Conservation (phyloP, 306 rosid species). For the Carpinus viminea region DNA sequence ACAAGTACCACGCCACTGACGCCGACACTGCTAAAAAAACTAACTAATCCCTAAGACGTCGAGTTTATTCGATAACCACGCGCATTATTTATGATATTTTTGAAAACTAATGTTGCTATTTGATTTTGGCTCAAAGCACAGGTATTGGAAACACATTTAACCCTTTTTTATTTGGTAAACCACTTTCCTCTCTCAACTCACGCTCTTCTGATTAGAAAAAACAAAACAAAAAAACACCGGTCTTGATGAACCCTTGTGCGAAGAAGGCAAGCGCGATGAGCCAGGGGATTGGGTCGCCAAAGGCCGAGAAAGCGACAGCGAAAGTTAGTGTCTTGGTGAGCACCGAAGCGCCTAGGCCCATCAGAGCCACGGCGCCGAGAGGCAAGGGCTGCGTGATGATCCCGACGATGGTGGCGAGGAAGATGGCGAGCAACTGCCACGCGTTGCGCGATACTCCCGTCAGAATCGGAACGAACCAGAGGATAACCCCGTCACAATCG, state of each 20-base stretch:
- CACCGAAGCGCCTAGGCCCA: conserved; percentile 86
- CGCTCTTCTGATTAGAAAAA: too few species aligned
- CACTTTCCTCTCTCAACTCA: too few species aligned
- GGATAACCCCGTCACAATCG: conserved; percentile 69
- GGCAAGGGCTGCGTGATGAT: conserved; percentile 93
- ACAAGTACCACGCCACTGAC: too few species aligned
- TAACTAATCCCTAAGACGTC: too few species aligned
- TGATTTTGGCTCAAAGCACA: too few species aligned
- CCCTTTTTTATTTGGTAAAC: too few species aligned
- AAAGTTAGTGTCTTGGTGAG: conserved; percentile 86
- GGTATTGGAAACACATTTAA: too few species aligned
- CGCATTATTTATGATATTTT: too few species aligned
- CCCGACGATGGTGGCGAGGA: conserved; percentile 89
- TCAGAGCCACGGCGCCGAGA: conserved; percentile 88
- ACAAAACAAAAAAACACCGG: too few species aligned
- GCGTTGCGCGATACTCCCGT: conserved; percentile 72
- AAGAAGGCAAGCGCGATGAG: conserved; percentile 90
- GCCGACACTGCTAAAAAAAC: too few species aligned
- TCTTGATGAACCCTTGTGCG: conserved; percentile 94
- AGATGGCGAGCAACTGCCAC: conserved; percentile 88
- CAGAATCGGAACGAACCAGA: conserved; percentile 87
- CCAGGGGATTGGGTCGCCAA: conserved; percentile 98
- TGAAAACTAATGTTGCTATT: too few species aligned
- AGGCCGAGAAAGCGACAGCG: conserved; percentile 87
- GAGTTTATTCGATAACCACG: too few species aligned